A percentile compares a stretch with the other conserved stretches of the same genome.
Conservation (phyloP, 2,329 filamentous ascomycete genomes). For the Hymenoscyphus scutula region DNA sequence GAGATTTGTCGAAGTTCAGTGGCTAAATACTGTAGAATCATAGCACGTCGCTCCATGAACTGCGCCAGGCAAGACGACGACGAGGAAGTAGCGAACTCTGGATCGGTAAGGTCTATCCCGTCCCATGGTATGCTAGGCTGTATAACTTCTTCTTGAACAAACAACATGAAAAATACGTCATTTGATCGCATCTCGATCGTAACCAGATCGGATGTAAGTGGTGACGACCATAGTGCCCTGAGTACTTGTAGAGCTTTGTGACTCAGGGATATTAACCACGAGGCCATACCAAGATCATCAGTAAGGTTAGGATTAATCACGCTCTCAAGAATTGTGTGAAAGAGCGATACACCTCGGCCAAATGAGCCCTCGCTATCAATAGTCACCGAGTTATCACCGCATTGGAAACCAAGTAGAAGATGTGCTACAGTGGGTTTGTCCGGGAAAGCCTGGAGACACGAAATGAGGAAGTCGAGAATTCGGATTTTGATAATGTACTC, state of each 20-base stretch:
- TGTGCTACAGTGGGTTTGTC: conserved; percentile 86
- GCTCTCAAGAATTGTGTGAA: conserved; percentile 77
- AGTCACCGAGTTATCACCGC: conserved; percentile 66
- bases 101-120: conserved; percentile 55
- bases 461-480: conserved; percentile 81
- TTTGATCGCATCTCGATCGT: conserved; percentile 76
- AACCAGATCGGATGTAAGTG: conserved; percentile 71
- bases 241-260: conserved; percentile 71
- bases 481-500: conserved; percentile 80
- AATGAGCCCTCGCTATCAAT: conserved; percentile 70
- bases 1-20: conserved; percentile 79
- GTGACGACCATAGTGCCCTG: conserved; percentile 78
- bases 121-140: conserved; percentile 72
- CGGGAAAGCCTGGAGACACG: conserved; percentile 72
- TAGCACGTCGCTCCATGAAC: conserved; percentile 74
- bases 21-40: conserved; percentile 80
- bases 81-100: conserved; percentile 63
- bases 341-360: conserved; percentile 68
- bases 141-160: conserved; percentile 70
- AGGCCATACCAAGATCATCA: conserved; percentile 53
- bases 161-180: conserved; percentile 76
- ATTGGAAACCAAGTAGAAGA: conserved; percentile 82
- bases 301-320: conserved; percentile 63
- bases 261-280: conserved; percentile 69
- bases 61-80: conserved; percentile 43